Evolutionary conservation across 140 eudicot species (phyloP).

Genomic region (Bidens hawaiensis): DNA sequence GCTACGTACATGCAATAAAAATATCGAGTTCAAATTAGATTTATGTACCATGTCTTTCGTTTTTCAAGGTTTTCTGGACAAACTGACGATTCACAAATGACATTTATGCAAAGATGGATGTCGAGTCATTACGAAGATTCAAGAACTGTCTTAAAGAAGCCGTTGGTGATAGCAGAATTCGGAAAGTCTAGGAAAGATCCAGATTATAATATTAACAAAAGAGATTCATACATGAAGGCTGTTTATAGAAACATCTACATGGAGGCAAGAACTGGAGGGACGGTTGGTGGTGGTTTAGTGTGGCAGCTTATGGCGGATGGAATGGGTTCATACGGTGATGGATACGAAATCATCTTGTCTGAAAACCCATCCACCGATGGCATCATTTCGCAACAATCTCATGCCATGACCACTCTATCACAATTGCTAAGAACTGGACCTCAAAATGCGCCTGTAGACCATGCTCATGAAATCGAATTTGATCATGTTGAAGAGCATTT

Average conservation of each 20-base stretch:
- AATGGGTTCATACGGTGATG: conserved; percentile 43
- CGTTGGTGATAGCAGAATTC: conserved; percentile 50
- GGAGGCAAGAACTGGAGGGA: conserved; percentile 44
- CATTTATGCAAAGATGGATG: conserved; percentile 70
- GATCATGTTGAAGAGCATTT: background rate
- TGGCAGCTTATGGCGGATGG: conserved; percentile 56
- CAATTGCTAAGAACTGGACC: conserved; percentile 9
- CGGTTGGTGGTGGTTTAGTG: conserved; percentile 45
- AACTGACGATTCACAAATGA: conserved; percentile 52
- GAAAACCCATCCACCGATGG: conserved; percentile 33
- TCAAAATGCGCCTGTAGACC: conserved; percentile 7
- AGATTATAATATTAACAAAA: conserved; percentile 25
- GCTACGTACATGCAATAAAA: background rate
- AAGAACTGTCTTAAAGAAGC: conserved; percentile 45
- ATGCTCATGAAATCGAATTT: conserved; percentile 10
- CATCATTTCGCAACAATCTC: conserved; percentile 45
- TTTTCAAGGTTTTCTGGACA: conserved; percentile 35
- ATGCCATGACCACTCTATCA: conserved; percentile 39
- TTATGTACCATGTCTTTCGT: too few relatives aligned
- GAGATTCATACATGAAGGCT: conserved; percentile 39
- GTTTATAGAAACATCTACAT: conserved; percentile 42
- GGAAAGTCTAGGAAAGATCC: conserved; percentile 67
- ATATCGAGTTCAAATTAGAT: background rate
- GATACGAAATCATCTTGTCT: conserved; percentile 42
- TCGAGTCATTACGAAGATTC: conserved; percentile 50